Conservation (phyloP, 2,329 filamentous ascomycete genomes). For the Colletotrichum phormii region DNA sequence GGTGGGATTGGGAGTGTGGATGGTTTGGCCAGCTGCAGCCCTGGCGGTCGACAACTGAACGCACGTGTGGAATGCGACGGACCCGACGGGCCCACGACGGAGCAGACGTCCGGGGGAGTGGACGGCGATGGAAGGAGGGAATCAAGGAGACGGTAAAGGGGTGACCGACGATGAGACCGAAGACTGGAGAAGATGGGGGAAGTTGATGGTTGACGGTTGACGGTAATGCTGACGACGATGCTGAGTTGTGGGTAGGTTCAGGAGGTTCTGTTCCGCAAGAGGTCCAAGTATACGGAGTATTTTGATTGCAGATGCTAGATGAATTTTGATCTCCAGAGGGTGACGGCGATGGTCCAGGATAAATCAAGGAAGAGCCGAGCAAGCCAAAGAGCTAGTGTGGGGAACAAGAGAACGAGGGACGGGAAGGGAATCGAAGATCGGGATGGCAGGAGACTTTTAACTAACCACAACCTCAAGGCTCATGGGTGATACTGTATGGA, state of each 20-base stretch:
- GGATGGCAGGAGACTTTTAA: slow-evolving; percentile 19
- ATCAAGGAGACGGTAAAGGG: background rate
- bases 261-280: slow-evolving; percentile 34
- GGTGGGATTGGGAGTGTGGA: background rate
- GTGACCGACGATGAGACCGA: background rate
- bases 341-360: background rate
- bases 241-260: background rate
- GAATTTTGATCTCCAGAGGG: background rate
- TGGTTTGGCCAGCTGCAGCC: slow-evolving; percentile 7
- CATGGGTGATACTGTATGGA: background rate
- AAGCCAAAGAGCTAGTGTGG: slow-evolving; percentile 19
- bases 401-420: slow-evolving; percentile 23
- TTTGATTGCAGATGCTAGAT: background rate
- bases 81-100: slow-evolving; percentile 25
- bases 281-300: background rate
- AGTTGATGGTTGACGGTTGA: slow-evolving; percentile 1
- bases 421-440: slow-evolving; percentile 14
- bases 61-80: slow-evolving; percentile 13
- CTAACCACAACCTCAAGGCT: background rate
- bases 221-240: background rate
- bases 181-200: background rate
- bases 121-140: background rate
- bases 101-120: slow-evolving; percentile 28
- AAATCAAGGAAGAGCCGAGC: slow-evolving; percentile 25
- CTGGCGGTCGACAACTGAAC: slow-evolving; percentile 9